Evolutionary conservation across 2,329 filamentous ascomycete genomes (phyloP).

Genomic region (Diaporthe sp.): DNA sequence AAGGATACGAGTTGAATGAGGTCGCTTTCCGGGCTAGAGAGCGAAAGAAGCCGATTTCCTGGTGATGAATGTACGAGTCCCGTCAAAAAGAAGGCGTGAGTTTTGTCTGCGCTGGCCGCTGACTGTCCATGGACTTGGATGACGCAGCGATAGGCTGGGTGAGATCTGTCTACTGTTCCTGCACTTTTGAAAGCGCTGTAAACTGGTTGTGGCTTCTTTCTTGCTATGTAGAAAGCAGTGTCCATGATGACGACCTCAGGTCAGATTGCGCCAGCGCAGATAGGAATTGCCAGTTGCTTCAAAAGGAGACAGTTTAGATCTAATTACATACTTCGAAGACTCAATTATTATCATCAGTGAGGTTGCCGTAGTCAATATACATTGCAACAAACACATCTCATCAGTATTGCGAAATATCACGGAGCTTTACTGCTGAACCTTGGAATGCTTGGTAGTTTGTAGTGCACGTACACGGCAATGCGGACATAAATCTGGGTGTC

Average conservation of each 20-base stretch:
- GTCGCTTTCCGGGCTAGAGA: background rate
- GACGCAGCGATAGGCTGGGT: background rate
- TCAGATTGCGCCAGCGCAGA: background rate
- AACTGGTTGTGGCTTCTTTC: too few relatives aligned
- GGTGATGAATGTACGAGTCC: background rate
- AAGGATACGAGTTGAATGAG: background rate
- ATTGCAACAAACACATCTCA: background rate
- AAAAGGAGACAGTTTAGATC: background rate
- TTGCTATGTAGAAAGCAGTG: too few relatives aligned
- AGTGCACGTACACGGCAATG: too few relatives aligned
- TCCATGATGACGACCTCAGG: background rate
- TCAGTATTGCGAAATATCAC: background rate
- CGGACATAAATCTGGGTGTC: background rate
- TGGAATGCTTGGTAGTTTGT: too few relatives aligned
- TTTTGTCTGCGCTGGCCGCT: background rate
- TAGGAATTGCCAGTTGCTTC: background rate
- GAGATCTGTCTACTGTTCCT: background rate
- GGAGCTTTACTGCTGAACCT: background rate
- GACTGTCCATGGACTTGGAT: background rate
- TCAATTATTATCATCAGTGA: background rate
- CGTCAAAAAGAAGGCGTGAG: background rate
- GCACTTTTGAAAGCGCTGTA: background rate
- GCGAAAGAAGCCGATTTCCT: conserved; percentile 12
- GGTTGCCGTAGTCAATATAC: too few relatives aligned
- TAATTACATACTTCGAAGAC: background rate